Conservation (phyloP, 2,329 filamentous ascomycete species). For the Monilinia vaccinii-corymbosi region DNA sequence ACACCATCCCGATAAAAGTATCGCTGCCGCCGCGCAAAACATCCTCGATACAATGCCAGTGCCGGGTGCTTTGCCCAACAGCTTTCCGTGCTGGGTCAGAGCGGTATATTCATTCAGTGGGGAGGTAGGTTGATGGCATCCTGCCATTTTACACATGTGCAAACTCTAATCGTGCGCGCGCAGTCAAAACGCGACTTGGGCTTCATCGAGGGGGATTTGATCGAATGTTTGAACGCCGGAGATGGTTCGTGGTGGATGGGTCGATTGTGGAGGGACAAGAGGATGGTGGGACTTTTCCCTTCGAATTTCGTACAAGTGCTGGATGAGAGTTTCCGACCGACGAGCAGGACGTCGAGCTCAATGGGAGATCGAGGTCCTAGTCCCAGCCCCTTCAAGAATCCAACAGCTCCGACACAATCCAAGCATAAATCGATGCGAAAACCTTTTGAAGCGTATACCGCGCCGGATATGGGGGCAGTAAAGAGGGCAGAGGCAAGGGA, state of each 20-base stretch:
- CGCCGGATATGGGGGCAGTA: conserved; percentile 55
- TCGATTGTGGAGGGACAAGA: conserved; percentile 76
- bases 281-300: conserved; percentile 86
- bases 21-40: not conserved
- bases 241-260: conserved; percentile 99
- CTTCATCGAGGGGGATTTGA: conserved; percentile 94
- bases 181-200: conserved; percentile 87
- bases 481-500: conserved; percentile 33
- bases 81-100: conserved; percentile 85
- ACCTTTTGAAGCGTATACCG: conserved; percentile 58
- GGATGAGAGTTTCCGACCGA: conserved; percentile 74
- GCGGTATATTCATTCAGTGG: conserved; percentile 91
- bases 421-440: conserved; percentile 55
- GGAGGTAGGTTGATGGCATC: conserved; percentile 42
- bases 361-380: conserved; percentile 27
- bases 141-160: not conserved
- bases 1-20: conserved; percentile 1
- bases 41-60: conserved; percentile 35
- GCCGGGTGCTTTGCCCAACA: conserved; percentile 57
- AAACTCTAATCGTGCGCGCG: not conserved
- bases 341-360: conserved; percentile 50
- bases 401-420: conserved; percentile 25
- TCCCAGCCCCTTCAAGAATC: conserved; percentile 27
- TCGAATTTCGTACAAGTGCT: conserved; percentile 96
- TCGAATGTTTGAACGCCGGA: conserved; percentile 95